These are phyloP conservation scores for Pythium phragmiticola DNA, from an alignment of 352 stramenopile species.

Conservation along the genomic window DNA sequence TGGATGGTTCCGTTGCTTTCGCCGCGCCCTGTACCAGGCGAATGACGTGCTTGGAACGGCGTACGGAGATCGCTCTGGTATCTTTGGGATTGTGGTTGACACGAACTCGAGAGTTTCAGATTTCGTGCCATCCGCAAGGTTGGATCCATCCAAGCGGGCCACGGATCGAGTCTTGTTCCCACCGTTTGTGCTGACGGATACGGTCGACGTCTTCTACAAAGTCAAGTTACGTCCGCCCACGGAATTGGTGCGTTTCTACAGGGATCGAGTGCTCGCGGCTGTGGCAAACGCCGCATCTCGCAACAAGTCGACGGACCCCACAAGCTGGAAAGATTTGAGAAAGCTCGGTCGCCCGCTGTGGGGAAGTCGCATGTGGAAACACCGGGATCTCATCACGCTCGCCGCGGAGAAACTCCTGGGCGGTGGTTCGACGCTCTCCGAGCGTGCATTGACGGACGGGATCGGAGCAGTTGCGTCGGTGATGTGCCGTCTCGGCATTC, in stretches of 20 bases:
- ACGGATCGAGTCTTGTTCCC: slow-evolving; percentile 61
- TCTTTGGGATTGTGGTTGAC: slow-evolving; percentile 20
- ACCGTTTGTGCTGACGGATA: slow-evolving; percentile 52
- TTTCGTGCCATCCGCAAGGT: background rate
- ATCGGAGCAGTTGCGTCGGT: slow-evolving; percentile 14
- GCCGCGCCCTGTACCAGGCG: background rate
- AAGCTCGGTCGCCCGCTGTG: slow-evolving; percentile 5
- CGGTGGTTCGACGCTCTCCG: background rate
- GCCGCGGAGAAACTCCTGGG: slow-evolving; percentile 1
- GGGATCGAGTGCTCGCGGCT: background rate
- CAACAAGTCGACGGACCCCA: background rate
- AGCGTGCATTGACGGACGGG: background rate
- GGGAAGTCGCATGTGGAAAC: background rate
- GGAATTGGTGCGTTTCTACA: background rate
- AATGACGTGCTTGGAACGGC: background rate
- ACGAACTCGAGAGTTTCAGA: slow-evolving; percentile 17
- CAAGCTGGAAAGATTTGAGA: background rate
- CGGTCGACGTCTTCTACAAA: slow-evolving; percentile 22
- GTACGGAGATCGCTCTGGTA: background rate
- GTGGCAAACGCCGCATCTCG: background rate
- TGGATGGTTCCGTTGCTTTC: slow-evolving; percentile 1
- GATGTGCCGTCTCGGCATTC: slow-evolving; percentile 29
- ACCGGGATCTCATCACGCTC: background rate
- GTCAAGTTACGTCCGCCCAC: background rate
- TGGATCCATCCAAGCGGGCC: slow-evolving; percentile 34